Base-by-base conservation (phyloP, 2,329 filamentous ascomycete species). In the Monilinia fructigena region DNA sequence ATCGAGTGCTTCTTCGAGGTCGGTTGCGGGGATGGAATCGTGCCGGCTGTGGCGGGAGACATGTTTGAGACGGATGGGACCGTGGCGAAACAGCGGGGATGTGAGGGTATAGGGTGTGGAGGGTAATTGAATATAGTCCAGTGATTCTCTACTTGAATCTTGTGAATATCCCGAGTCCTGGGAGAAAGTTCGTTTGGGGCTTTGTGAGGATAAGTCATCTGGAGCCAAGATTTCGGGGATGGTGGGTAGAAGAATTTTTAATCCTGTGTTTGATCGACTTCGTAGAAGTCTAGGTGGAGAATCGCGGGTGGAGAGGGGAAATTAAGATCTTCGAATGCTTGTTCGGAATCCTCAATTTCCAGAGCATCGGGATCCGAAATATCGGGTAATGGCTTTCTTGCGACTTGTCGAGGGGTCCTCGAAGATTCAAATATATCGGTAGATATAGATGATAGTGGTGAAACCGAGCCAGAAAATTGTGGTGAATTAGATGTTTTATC, bases 1-100 rank as follows among this genome's bases (percentile, higher is more conserved):
- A 77, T 89, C 85, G 4, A 88, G 75, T 11, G 79, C 81, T 58
- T 83, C 83, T 61, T 85, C 84, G 40, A 68, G 66, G n/a, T 62
- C 35, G 50, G 65, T 20, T 55, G 66, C 1, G 10, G 56, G 28
- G 16, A 61, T 2, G 50, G 66, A 53, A 55, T 69, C 35, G 58
- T 76, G 12, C 72, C 77, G 28, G 75, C 70, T 10, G 80, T 72
- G 60, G 84, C 23, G 28, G 81, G 3, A 78, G 75, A 70, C 81
- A 82, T 62, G 79, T 73, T 59, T 69, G 20, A 87, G 75, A 3
- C 83, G 80, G 68, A 88, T 85, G 3, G 80, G 81, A 0, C 85
- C 86, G 69, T 88, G 86, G 10, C 78, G 79, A 71, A 85, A 84
- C 2, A 74, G 72, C 0, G 84, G 83, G 23, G 78, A 80, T 0